Percentiles rank a stretch among this genome's conserved stretches.
phyloP scores from a whole-genome alignment of 257 asterid species.

The Solanum rostratum region DNA sequence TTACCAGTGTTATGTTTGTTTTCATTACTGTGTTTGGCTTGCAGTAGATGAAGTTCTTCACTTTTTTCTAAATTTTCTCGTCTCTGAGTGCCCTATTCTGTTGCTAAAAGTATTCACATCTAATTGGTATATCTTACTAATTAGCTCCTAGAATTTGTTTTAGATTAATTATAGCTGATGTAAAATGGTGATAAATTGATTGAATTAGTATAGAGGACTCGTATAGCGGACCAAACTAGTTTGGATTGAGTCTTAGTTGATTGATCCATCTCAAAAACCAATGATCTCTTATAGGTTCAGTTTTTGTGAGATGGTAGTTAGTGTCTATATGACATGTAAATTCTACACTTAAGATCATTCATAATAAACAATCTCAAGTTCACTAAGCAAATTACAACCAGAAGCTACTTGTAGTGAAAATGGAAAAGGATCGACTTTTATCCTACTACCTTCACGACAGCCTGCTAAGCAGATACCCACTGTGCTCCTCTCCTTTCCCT shows the following conservation, averaged over 20 bases:
- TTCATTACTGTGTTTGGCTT: neutral
- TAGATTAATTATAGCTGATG: neutral
- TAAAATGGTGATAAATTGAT: neutral
- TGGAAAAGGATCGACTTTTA: neutral
- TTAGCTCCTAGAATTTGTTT: neutral
- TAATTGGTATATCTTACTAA: neutral
- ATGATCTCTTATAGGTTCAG: neutral
- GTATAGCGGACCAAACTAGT: neutral
- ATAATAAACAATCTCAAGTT: neutral
- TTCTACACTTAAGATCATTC: neutral
- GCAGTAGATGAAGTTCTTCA: neutral
- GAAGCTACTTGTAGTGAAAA: neutral
- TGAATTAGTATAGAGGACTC: neutral
- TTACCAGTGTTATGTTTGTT: neutral
- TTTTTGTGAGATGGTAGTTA: neutral
- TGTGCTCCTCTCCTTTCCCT: neutral
- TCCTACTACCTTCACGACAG: neutral
- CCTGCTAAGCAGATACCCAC: neutral
- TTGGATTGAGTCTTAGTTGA: neutral
- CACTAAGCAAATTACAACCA: neutral
- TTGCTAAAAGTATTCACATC: neutral
- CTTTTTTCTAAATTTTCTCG: neutral
- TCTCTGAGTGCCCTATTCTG: neutral
- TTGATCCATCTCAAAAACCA: neutral
- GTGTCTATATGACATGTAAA: neutral